Base-by-base conservation (phyloP, 768 basidiomycete species). In the Plicaturopsis crispa region DNA sequence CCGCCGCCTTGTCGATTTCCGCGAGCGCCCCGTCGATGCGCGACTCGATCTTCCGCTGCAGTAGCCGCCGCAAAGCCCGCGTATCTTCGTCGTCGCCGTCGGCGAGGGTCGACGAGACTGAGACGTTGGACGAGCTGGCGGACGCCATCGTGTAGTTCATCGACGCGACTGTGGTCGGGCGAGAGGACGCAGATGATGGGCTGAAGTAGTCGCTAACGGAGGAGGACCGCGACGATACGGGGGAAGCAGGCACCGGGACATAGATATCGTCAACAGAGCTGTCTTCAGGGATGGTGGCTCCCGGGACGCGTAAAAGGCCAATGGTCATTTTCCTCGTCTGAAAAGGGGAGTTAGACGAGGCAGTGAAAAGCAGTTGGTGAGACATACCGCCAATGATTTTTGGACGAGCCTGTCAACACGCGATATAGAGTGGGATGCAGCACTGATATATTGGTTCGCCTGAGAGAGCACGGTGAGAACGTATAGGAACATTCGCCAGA, bases 41-140 rank as follows among this genome's bases (percentile, higher is more conserved):
- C 41, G 74, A 69, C 26, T 79, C 74, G 38, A 86, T 71, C 59
- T 84, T 84, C 33, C 78, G 71, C 28, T 76, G 55, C 16, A 85
- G 49, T n/a, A 87, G 54, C 13, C 80, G 67, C 11, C 80, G 78
- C 24, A 84, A 62, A 19, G 69, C 65, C 24, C 72, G 70, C 8
- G 66, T 70, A 43, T 85, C 84, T 34, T 84, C 75, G 39, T 81
- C 81, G 44, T 77, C 78, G 24, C 69, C 61, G 33, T 72, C 72
- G 1, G 68, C 69, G 3, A 73, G 46, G 1, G 74, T 73, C 4
- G 63, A 65, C 5, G 72, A 61, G 21, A 75, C 51, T 3, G 80
- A 75, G n/a, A 64, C 41, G 24, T 54, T 44, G 19, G 63, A 62
- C n/a, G 64, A 59, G 34, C 61, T n/a, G n/a, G n/a, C n/a, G 46